Evolutionary conservation across 148 eudicot genomes (phyloP), one percentile per base, ranked within the genome.

Genomic region (Heliosperma pusillum): DNA sequence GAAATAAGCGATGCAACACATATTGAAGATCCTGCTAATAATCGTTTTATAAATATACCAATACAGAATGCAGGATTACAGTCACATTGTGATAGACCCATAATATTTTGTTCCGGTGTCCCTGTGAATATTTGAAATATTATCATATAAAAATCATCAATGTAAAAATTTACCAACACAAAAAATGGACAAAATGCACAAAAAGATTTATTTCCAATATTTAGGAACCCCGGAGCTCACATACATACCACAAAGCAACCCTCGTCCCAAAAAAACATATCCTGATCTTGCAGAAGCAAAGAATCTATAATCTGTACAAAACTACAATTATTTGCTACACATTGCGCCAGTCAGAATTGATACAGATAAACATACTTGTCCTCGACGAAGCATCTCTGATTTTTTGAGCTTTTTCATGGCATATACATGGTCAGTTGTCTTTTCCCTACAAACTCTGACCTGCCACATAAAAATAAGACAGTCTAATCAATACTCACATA

Each of bases 381-480:
- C 98, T 82, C 98, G 82, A 60, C 97, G 95, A 83, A 94, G 97
- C 98, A 94, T 94, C 86, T 94, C 98, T 11, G 97, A 94, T 78
- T 91, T 94, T 84, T 88, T 91, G 59, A 91, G 90, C 86, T 94
- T 94, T 82, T 91, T 94, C 97, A 94, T 94, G 60, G 98, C 98
- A 85, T 91, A 94, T 9, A 94, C 97, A 71, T 78, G 78, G 69
- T 87, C 91, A 64, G 96, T 89, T 77, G 89, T 82, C 87, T 88
- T 94, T 82, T 94, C 97, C 77, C 91, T 86, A 76, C 97, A 94
- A 66, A 93, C 78, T 87, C 97, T 85, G 25, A 93, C 98, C 98
- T 93, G 88, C 42, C 72, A 56, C 70, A 77, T 68, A 79, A 56
- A 69, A 60, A 15, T 42, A 25, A 22, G 16, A 71, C 42, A 19